phyloP scores from a whole-genome alignment of 257 asterid genomes.

The Nicotiana tomentosiformis region DNA sequence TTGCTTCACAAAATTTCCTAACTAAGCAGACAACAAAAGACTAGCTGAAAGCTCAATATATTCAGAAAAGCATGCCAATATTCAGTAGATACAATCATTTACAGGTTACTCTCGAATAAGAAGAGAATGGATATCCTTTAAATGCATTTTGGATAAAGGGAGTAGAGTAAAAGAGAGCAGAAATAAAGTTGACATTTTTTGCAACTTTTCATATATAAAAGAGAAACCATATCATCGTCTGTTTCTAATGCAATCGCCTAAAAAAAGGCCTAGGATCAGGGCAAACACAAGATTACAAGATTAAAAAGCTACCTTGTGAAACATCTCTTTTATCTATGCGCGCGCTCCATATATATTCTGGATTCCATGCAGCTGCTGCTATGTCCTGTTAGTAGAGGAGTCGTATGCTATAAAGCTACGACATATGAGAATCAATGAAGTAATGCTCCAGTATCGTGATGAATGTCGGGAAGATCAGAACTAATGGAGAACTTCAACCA shows the following conservation, averaged over 20 bases:
- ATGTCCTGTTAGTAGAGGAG: background rate
- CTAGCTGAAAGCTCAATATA: no score
- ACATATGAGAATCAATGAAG: background rate
- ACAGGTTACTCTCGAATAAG: background rate
- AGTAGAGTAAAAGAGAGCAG: background rate
- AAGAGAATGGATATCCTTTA: background rate
- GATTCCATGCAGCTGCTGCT: background rate
- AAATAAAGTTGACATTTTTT: no score
- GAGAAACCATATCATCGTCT: background rate
- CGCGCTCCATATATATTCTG: background rate
- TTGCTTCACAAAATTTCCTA: no score
- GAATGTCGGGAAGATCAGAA: slow-evolving; percentile 47
- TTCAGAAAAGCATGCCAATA: background rate
- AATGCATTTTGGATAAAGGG: background rate
- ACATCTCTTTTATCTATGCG: background rate
- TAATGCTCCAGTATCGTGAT: background rate
- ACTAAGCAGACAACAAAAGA: no score
- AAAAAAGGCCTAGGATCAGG: background rate
- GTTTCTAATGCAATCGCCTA: background rate
- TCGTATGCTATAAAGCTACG: background rate
- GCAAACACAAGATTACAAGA: background rate
- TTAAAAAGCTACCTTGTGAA: background rate
- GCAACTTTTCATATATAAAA: background rate
- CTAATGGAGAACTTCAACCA: slow-evolving; percentile 51
- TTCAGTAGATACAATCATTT: background rate